Conservation (phyloP, 176 grass and related monocot species). For the Carex cristatella region DNA sequence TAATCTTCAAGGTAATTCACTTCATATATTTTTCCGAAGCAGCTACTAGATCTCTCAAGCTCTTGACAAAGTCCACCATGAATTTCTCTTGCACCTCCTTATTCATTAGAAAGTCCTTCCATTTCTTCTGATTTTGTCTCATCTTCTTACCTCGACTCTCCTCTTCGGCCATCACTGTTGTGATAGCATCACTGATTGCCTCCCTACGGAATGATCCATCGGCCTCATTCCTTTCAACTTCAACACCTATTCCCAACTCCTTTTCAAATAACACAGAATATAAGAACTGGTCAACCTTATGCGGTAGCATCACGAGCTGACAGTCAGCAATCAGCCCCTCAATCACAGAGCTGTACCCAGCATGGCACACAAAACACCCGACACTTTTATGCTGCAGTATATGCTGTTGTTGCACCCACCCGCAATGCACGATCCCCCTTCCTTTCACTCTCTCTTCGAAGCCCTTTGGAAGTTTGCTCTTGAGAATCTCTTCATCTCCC, state of each 20-base stretch:
- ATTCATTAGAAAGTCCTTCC: conserved; percentile 34
- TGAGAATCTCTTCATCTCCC: background rate
- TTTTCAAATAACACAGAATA: too few relatives aligned
- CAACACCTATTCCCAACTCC: too few relatives aligned
- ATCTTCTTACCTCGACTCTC: background rate
- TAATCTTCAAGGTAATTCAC: too few relatives aligned
- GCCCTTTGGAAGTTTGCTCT: background rate
- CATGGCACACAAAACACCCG: conserved; percentile 46
- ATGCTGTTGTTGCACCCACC: conserved; percentile 42
- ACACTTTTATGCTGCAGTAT: background rate
- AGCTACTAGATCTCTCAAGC: conserved; percentile 16
- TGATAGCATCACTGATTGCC: conserved; percentile 16
- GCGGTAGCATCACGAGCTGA: too few relatives aligned
- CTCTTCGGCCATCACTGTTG: background rate
- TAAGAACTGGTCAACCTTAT: too few relatives aligned
- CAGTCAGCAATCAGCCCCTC: conserved; percentile 32
- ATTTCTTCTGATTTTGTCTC: conserved; percentile 14
- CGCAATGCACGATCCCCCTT: conserved; percentile 17
- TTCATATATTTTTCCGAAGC: too few relatives aligned
- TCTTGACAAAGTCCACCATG: background rate
- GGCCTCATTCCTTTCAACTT: conserved; percentile 21
- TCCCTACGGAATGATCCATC: conserved; percentile 32
- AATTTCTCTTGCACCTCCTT: background rate
- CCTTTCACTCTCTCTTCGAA: conserved; percentile 26
- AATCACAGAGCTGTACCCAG: conserved; percentile 36